Base-by-base conservation (phyloP, 2,329 filamentous ascomycete species). In the Raffaelea ambrosiae region DNA sequence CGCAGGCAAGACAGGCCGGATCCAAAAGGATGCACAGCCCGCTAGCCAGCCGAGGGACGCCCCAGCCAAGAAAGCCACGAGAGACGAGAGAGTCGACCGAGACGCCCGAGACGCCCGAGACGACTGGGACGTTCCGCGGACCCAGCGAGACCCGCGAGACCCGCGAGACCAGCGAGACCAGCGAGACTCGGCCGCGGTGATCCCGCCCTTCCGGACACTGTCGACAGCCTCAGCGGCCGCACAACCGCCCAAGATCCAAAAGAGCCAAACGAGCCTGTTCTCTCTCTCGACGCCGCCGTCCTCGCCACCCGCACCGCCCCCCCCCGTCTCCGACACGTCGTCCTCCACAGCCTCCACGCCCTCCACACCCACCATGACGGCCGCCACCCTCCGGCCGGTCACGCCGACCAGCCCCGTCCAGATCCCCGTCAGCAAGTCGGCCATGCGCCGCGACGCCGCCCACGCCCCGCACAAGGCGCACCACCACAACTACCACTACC, bases 331-430 rank as follows among this genome's bases (percentile, higher is more conserved):
- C 38, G n/a, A 4, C 35, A n/a, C 4, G 8, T 19, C n/a, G 38
- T 29, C 26, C 7, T 29, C 13, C 7, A 29, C 26, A n/a, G n/a
- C n/a, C n/a, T n/a, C n/a, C n/a, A 38, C 5, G 18, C 5, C 5
- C 35, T 16, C 7, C 35, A 4, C 8, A 18, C 38, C 8, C 38
- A 5, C 18, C 18, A 20, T 19, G n/a, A 4, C 38, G 38, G 5
- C 18, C 3, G 39, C 39, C 9, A 5, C 39, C 21, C 21, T 46
- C 41, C 63, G 64, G 47, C 64, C 67, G 40, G 61, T 58, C 38
- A 64, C 62, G 19, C 63, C 73, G 20, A 72, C 74, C 19, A 72
- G 69, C 52, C 76, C 76, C 0, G 74, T 80, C 18, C 72, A 77
- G 59, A 80, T 80, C 42, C 76, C 76, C 36, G 62, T 63, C 41